A percentile compares a stretch with the other conserved stretches of the same genome.
phyloP scores from a whole-genome alignment of 495 filamentous ascomycete genomes.

The Neohortaea acidophila region DNA sequence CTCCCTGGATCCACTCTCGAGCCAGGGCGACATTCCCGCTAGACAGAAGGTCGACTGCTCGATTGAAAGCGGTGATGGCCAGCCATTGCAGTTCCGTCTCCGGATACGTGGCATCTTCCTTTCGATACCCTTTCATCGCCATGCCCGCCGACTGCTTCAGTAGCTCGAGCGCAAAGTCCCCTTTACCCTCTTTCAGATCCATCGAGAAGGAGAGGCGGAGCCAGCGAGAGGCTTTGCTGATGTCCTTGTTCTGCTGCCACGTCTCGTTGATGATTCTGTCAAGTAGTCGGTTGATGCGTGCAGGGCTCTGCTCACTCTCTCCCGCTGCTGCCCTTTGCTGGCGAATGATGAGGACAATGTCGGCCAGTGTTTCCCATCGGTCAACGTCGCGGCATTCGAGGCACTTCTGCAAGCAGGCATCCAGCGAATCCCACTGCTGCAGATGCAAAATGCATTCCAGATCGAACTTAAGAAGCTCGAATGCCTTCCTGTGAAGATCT shows the following conservation, averaged over 20 bases:
- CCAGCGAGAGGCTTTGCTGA: constrained; percentile 48
- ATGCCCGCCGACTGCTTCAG: constrained; percentile 25
- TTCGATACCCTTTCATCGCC: constrained; percentile 13
- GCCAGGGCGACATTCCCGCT: constrained; percentile 33
- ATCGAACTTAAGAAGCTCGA: constrained; percentile 51
- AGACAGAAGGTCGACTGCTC: constrained; percentile 55
- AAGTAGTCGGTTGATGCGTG: constrained; percentile 14
- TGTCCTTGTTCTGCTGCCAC: constrained; percentile 38
- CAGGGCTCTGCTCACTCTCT: constrained; percentile 4
- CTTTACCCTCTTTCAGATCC: constrained; percentile 31
- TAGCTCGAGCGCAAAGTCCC: constrained; percentile 21
- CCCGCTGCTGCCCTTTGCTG: constrained; percentile 3
- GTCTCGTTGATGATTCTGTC: constrained; percentile 49
- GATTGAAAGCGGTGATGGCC: constrained; percentile 57
- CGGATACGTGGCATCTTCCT: constrained; percentile 39
- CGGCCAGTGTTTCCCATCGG: constrained; percentile 24
- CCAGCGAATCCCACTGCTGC: constrained; percentile 51
- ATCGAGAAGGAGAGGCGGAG: constrained; percentile 57
- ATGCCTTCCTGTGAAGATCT: constrained; percentile 40
- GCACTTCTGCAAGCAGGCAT: constrained; percentile 41
- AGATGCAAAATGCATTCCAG: constrained; percentile 59
- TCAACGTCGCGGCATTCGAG: constrained; percentile 17
- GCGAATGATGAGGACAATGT: constrained; percentile 25
- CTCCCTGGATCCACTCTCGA: constrained; percentile 10
- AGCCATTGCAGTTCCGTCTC: constrained; percentile 64